Evolutionary conservation across 73 alveolate genomes (phyloP).

Genomic region (Symbiodinium pilosum): DNA sequence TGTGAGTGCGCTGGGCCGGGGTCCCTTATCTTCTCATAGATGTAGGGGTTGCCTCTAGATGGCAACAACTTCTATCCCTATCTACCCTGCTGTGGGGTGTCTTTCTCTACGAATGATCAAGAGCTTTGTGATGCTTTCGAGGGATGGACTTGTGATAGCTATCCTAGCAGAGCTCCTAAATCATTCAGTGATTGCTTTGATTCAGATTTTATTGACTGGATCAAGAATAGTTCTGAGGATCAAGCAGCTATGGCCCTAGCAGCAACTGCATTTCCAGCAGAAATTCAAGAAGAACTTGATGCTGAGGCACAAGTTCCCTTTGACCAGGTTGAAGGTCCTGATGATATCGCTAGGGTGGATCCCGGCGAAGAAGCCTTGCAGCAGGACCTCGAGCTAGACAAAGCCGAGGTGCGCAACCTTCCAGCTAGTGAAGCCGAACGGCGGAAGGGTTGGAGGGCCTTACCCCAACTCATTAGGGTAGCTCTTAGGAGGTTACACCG

Average conservation of each 20-base stretch:
- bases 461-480: not conserved
- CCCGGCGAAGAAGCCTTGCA: not conserved
- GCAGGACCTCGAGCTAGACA: not conserved
- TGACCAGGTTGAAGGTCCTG: not conserved
- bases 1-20: not conserved
- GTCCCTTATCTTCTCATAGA: not conserved
- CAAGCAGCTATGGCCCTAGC: too few species aligned
- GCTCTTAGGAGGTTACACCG: conserved; percentile 21
- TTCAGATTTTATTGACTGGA: not conserved
- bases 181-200: not conserved
- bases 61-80: not conserved
- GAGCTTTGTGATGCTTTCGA: not conserved
- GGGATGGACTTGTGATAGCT: not conserved
- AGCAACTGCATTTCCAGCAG: too few species aligned
- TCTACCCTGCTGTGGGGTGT: not conserved
- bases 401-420: not conserved
- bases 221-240: too few species aligned
- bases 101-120: too few species aligned
- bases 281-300: too few species aligned
- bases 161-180: not conserved
- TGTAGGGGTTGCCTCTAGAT: not conserved
- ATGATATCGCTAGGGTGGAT: not conserved
- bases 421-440: conserved; percentile 18
- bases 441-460: not conserved
- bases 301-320: not conserved